Base-by-base conservation (phyloP, 2,329 filamentous ascomycete species). In the Calonectria leucothoes region DNA sequence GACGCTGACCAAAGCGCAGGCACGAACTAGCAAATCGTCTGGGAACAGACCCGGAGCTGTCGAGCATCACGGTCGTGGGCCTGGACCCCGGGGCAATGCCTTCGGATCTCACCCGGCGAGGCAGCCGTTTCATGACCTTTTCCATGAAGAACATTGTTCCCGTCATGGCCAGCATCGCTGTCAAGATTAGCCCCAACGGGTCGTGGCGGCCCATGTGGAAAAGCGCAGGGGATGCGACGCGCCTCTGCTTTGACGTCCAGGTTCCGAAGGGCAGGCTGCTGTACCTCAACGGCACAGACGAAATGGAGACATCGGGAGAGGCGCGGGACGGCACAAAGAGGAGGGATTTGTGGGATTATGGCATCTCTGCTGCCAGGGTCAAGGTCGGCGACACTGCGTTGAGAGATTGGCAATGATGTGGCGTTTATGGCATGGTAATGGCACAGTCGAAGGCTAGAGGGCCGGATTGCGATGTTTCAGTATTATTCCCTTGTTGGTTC, bases 81-180 rank as follows among this genome's bases (percentile, higher is more conserved):
- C 71, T 86, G 15, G 85, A 87, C 57, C 85, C 85, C 0, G 85
- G 85, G 55, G 79, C 76, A 14, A 86, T 87, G 82, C 63, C 69
- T 45, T 83, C 82, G 11, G 82, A 80, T 23, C 74, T 86, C 3
- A 67, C 59, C n/a, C 80, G 81, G 20, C 78, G 79, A 33, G 80
- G 76, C 20, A 70, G 77, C 45, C 81, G 80, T 57, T 12, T 80
- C 20, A 69, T 82, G 45, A 65, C 74, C 11, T 63, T 82, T 10
- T 64, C 73, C 6, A 73, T 82, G 48, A 81, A 81, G 45, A 31
- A 79, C 27, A 17, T 83, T 7, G 14, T 84, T 6, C 80, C 79
- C 7, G 4, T 80, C 20, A 23, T 79, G 2, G 75, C 81, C 2
- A 72, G 76, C 35, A 25, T 83, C 20, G 72, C 79, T 37, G 76